Percentiles rank a stretch among this genome's conserved stretches.
Evolutionary conservation across 2,329 filamentous ascomycete genomes (phyloP).

Genomic region (Fusarium equiseti): DNA sequence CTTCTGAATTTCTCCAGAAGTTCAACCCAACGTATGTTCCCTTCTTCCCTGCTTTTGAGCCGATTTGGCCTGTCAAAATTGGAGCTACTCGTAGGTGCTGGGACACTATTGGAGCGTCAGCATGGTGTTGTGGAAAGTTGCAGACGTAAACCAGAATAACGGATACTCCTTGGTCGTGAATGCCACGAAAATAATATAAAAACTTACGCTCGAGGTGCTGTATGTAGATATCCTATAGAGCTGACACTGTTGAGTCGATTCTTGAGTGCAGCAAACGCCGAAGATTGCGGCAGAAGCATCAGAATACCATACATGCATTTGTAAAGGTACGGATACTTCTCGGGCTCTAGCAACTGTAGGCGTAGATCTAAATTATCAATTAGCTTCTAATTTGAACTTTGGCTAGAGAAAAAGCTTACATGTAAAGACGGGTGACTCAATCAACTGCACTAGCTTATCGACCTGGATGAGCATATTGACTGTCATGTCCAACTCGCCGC

Average conservation of each 20-base stretch:
- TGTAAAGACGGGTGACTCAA: slow-evolving; percentile 97
- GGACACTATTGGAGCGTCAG: slow-evolving; percentile 52
- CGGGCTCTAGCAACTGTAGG: slow-evolving; percentile 93
- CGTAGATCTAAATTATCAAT: slow-evolving; percentile 75
- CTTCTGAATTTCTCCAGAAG: slow-evolving; percentile 93
- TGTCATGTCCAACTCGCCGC: slow-evolving; percentile 97
- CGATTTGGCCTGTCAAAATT: slow-evolving; percentile 80
- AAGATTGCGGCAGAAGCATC: slow-evolving; percentile 98
- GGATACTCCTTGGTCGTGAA: not conserved
- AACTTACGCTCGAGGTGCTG: slow-evolving; percentile 77
- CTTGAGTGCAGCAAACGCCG: slow-evolving; percentile 94
- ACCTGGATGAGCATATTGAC: slow-evolving; percentile 99
- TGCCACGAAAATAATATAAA: not conserved
- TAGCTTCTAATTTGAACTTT: not conserved
- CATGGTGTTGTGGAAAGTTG: not conserved
- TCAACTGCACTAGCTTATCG: slow-evolving; percentile 95
- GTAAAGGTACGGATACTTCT: slow-evolving; percentile 94
- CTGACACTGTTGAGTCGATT: slow-evolving; percentile 97
- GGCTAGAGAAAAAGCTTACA: slow-evolving; percentile 68
- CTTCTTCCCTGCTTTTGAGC: slow-evolving; percentile 85
- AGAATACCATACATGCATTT: slow-evolving; percentile 97
- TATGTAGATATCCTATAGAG: slow-evolving; percentile 94
- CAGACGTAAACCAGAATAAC: not conserved
- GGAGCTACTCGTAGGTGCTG: slow-evolving; percentile 62
- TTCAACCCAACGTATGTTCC: slow-evolving; percentile 89